These are phyloP conservation scores for Cryphonectria parasitica DNA, from an alignment of 2,329 filamentous ascomycete species.

Conservation along the genomic window DNA sequence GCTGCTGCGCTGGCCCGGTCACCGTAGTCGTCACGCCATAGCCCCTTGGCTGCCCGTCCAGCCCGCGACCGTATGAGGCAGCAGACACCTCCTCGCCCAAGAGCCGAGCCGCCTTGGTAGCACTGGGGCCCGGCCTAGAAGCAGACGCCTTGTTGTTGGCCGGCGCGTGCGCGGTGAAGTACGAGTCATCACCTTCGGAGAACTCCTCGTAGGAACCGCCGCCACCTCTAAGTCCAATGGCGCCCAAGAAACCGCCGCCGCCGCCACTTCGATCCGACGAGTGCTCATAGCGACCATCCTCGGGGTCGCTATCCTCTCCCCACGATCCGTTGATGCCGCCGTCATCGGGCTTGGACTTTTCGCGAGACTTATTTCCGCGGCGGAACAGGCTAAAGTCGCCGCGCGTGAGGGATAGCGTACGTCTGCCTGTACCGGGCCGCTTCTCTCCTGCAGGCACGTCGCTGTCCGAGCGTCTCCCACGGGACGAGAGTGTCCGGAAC, in stretches of 20 bases:
- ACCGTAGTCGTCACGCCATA: slow-evolving; percentile 19
- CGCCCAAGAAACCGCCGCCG: slow-evolving; percentile 26
- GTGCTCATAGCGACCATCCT: slow-evolving; percentile 36
- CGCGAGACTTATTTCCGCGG: slow-evolving; percentile 46
- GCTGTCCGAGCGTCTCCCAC: slow-evolving; percentile 36
- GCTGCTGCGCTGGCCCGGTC: not conserved
- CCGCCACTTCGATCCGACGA: slow-evolving; percentile 31
- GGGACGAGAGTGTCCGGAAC: slow-evolving; percentile 49
- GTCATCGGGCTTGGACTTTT: slow-evolving; percentile 47
- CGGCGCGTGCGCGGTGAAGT: slow-evolving; percentile 52
- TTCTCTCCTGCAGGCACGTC: slow-evolving; percentile 41
- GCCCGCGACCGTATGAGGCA: slow-evolving; percentile 11
- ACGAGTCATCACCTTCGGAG: slow-evolving; percentile 58
- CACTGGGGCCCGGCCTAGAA: slow-evolving; percentile 24
- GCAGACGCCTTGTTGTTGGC: slow-evolving; percentile 33
- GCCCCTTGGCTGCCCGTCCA: not conserved
- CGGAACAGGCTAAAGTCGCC: slow-evolving; percentile 54
- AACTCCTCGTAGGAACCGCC: slow-evolving; percentile 51
- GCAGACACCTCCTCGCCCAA: slow-evolving; percentile 23
- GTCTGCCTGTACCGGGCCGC: slow-evolving; percentile 47
- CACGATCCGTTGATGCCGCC: slow-evolving; percentile 61
- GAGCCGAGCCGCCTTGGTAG: slow-evolving; percentile 26
- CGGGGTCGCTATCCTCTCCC: slow-evolving; percentile 47
- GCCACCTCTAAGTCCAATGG: slow-evolving; percentile 40
- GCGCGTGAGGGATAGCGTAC: slow-evolving; percentile 65